Conservation (phyloP, 768 basidiomycete genomes). For the Psilocybe azurescens region DNA sequence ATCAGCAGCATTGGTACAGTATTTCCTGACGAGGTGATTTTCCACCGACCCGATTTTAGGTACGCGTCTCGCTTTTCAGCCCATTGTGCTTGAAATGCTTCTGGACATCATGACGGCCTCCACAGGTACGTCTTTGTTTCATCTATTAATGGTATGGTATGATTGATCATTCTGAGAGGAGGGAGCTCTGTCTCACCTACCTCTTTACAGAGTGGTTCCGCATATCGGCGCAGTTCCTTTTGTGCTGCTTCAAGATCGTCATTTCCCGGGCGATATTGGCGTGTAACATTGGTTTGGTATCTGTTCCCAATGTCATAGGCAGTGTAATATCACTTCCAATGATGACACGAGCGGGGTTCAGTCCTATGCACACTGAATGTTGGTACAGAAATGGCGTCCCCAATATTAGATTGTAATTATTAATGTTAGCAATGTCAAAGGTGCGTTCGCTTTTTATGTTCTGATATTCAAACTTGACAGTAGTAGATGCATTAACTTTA, state of each 20-base stretch:
- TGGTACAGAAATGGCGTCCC: no score
- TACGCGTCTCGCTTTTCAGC: constrained; percentile 31
- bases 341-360: no score
- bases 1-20: constrained; percentile 39
- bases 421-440: no score
- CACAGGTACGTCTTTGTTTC: constrained; percentile 33
- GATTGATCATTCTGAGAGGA: constrained; percentile 43
- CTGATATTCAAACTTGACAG: no score
- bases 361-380: no score
- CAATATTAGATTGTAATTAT: no score
- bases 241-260: constrained; percentile 2
- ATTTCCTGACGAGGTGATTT: constrained; percentile 35
- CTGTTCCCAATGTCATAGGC: no score
- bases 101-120: constrained; percentile 41
- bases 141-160: constrained; percentile 46
- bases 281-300: no score
- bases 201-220: constrained; percentile 19
- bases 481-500: no score
- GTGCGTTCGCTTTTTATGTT: no score
- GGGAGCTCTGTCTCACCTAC: constrained; percentile 37
- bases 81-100: constrained; percentile 36
- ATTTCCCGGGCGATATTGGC: constrained; percentile 23
- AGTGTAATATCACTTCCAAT: no score
- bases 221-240: constrained; percentile 16
- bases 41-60: constrained; percentile 28